Percentiles rank a stretch among this genome's conserved stretches.
Conservation (phyloP, 2,329 filamentous ascomycete species). For the Celoporthe dispersa region DNA sequence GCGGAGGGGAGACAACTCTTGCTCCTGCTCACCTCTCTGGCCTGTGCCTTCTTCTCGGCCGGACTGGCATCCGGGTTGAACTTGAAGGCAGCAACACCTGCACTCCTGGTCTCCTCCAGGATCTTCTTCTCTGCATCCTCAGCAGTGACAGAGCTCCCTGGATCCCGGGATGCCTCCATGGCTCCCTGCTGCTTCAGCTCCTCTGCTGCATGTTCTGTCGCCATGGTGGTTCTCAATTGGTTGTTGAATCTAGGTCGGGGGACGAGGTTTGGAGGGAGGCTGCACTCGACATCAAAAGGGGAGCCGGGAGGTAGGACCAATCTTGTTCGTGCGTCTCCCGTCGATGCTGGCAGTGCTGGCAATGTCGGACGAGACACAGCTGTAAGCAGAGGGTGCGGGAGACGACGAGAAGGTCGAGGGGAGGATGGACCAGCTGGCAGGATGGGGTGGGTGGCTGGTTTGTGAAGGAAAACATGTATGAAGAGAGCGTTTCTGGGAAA, state of each 20-base stretch:
- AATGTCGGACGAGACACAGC: constrained; percentile 2
- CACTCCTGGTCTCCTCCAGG: constrained; percentile 76
- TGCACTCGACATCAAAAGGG: background rate
- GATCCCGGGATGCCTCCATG: constrained; percentile 75
- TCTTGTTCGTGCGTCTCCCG: background rate
- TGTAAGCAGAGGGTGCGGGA: constrained; percentile 8
- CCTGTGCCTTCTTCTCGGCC: constrained; percentile 83
- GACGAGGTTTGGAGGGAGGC: background rate
- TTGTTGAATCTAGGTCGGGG: background rate
- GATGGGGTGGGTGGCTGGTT: constrained; percentile 15
- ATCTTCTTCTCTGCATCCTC: constrained; percentile 75
- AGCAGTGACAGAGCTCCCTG: constrained; percentile 68
- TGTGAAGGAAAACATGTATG: constrained; percentile 23
- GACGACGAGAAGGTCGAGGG: constrained; percentile 12
- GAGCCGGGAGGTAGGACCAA: background rate
- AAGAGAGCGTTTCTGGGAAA: constrained; percentile 5
- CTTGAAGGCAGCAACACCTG: constrained; percentile 77
- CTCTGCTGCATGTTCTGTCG: constrained; percentile 36
- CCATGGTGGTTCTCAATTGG: constrained; percentile 36
- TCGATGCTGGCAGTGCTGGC: background rate
- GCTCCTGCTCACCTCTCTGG: constrained; percentile 69
- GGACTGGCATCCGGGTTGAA: constrained; percentile 86
- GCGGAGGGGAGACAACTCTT: too few species aligned
- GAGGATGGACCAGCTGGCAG: constrained; percentile 3
- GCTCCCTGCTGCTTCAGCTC: constrained; percentile 85